Percentiles rank a stretch among this genome's conserved stretches.
Evolutionary conservation across 305 asterid genomes (phyloP).

Genomic region (Nicotiana rustica): DNA sequence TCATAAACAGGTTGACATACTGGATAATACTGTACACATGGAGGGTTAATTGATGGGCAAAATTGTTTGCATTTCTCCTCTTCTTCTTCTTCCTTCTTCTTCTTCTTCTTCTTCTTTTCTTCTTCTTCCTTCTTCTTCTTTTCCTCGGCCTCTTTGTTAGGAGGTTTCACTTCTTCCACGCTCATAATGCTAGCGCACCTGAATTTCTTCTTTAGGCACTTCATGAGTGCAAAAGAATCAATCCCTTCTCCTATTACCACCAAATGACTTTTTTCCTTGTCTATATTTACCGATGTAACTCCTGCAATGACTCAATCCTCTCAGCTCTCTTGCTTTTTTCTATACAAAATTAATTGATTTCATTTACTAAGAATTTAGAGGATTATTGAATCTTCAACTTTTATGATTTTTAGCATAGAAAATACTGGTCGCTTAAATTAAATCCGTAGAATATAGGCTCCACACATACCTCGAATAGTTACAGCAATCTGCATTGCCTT

Average conservation of each 20-base stretch:
- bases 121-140: not conserved
- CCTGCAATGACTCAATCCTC: slow-evolving; percentile 34
- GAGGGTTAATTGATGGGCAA: slow-evolving; percentile 24
- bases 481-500: slow-evolving; percentile 50
- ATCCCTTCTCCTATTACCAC: slow-evolving; percentile 55
- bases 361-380: too few relatives aligned
- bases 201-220: slow-evolving; percentile 49
- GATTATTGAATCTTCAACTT: too few relatives aligned
- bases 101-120: not conserved
- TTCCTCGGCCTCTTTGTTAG: not conserved
- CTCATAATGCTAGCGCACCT: slow-evolving; percentile 40
- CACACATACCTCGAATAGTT: slow-evolving; percentile 32
- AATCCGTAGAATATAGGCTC: not conserved
- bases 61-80: slow-evolving; percentile 9
- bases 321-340: not conserved
- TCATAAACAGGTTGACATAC: slow-evolving; percentile 34
- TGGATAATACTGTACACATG: slow-evolving; percentile 33
- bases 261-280: slow-evolving; percentile 37
- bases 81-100: not conserved
- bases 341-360: too few relatives aligned
- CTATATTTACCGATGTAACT: slow-evolving; percentile 46
- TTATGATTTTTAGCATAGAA: too few relatives aligned
- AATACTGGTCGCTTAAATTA: not conserved
- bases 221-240: slow-evolving; percentile 47
- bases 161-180: slow-evolving; percentile 44